Base-by-base conservation (phyloP, 768 basidiomycete species). In the Phallus indusiatus region DNA sequence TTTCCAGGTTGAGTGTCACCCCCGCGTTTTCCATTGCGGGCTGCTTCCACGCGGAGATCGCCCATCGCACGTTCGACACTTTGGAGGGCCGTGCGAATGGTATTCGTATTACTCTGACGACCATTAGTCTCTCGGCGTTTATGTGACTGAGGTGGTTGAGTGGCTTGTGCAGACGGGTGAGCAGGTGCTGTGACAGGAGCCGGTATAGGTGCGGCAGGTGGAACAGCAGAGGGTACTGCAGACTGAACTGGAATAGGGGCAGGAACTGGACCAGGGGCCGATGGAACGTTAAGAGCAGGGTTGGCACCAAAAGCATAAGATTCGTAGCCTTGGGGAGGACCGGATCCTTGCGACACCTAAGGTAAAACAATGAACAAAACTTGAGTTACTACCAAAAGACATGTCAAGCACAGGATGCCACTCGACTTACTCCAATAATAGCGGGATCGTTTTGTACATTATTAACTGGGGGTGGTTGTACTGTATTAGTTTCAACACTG, bases 371-470 rank as follows among this genome's bases (percentile, higher is more conserved):
- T 46, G 34, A 60, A 60, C 46, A 58, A 46, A 54, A 47, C 22
- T 50, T 63, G 33, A 51, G 52, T 49, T 42, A 56, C 54, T n/a
- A n/a, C n/a, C n/a, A n/a, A n/a, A n/a, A n/a, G n/a, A n/a, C n/a
- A n/a, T n/a, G 56, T 62, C 36, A 62, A 59, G 57, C 59, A 72
- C 51, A 33, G 55, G 16, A 35, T 42, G 4, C n/a, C n/a, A 2
- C 42, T 10, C n/a, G 42, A 78, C 84, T 73, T 68, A 87, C 88
- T 64, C 86, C 88, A 52, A 92, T 76, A 16, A 92, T 86, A 7
- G 90, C 90, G 6, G 90, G 90, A 70, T 92, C 90, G 67, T 90
- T 86, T 60, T 86, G 86, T 16, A 90, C 83, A 65, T 80, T 88
- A 53, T 83, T 77, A 37, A 77, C 61, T 20, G 68, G 66, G 18